Conservation (phyloP, 2,329 filamentous ascomycete species). For the Beauveria sp. region DNA sequence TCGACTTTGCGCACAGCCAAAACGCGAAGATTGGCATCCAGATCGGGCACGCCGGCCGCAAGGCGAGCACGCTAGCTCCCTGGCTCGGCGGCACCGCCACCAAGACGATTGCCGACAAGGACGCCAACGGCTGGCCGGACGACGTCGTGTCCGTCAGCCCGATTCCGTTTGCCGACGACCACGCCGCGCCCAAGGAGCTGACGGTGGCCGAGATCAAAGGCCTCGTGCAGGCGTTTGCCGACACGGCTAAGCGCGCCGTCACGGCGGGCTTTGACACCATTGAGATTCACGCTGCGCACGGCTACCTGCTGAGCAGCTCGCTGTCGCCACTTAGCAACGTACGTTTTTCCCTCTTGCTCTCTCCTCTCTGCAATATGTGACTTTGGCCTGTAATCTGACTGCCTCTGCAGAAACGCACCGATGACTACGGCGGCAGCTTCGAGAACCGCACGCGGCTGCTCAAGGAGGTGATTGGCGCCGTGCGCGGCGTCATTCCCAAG, state of each 20-base stretch:
- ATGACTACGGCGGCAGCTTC: conserved; percentile 58
- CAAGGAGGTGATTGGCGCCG: conserved; percentile 42
- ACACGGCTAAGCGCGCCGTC: conserved; percentile 51
- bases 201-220: conserved; percentile 58
- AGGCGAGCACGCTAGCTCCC: conserved; percentile 52
- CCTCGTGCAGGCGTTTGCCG: conserved; percentile 55
- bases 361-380: neutral
- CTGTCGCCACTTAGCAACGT: conserved; percentile 51
- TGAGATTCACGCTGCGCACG: conserved; percentile 59
- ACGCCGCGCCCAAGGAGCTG: conserved; percentile 59
- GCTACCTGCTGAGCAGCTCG: conserved; percentile 61
- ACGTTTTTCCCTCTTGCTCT: conserved; percentile 16
- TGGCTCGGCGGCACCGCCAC: conserved; percentile 50
- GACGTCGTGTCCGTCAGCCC: conserved; percentile 44
- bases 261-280: conserved; percentile 68
- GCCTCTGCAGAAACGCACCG: conserved; percentile 43
- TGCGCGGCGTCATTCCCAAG: conserved; percentile 44
- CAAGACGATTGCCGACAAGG: conserved; percentile 44
- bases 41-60: conserved; percentile 71
- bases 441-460: conserved; percentile 59
- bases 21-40: conserved; percentile 71
- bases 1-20: conserved; percentile 75
- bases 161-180: conserved; percentile 52
- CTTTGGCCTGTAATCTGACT: neutral
- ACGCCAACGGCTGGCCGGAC: conserved; percentile 48